Evolutionary conservation across 192 early-diverging fungal species (phyloP).

Genomic region (Coemansia sp.): DNA sequence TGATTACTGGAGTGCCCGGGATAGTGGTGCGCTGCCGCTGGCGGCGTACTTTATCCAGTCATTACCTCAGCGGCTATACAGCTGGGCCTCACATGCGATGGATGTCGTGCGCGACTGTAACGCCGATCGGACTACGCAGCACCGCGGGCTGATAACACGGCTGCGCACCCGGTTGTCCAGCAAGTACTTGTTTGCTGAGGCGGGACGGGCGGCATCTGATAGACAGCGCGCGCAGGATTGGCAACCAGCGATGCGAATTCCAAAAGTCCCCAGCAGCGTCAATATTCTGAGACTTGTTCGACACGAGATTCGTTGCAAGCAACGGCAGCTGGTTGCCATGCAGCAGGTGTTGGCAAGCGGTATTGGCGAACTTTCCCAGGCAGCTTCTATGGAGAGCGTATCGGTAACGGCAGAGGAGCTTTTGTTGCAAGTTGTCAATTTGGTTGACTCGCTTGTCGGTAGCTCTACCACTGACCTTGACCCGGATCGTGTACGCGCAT

Average conservation of each 20-base stretch:
- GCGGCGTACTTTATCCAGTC: conserved; percentile 31
- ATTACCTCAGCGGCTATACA: conserved; percentile 26
- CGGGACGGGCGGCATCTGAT: neutral
- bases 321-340: conserved; percentile 40
- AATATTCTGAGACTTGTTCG: conserved; percentile 53
- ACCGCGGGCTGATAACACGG: neutral
- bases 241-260: conserved; percentile 11
- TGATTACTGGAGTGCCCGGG: conserved; percentile 62
- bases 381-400: neutral
- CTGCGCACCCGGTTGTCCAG: conserved; percentile 1
- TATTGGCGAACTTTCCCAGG: conserved; percentile 58
- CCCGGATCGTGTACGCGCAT: no score
- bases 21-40: conserved; percentile 39
- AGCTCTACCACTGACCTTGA: neutral
- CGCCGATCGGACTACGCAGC: neutral
- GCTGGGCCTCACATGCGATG: conserved; percentile 1
- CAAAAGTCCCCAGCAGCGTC: conserved; percentile 14
- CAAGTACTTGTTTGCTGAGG: conserved; percentile 3
- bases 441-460: neutral
- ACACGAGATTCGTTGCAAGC: conserved; percentile 60
- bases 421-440: conserved; percentile 10
- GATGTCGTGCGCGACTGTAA: neutral
- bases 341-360: conserved; percentile 57
- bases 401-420: conserved; percentile 1
- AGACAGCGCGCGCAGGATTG: neutral